Evolutionary conservation across 805 yeast species (phyloP), one percentile per base, ranked within the genome.

Genomic region (Blastobotrys parvus): DNA sequence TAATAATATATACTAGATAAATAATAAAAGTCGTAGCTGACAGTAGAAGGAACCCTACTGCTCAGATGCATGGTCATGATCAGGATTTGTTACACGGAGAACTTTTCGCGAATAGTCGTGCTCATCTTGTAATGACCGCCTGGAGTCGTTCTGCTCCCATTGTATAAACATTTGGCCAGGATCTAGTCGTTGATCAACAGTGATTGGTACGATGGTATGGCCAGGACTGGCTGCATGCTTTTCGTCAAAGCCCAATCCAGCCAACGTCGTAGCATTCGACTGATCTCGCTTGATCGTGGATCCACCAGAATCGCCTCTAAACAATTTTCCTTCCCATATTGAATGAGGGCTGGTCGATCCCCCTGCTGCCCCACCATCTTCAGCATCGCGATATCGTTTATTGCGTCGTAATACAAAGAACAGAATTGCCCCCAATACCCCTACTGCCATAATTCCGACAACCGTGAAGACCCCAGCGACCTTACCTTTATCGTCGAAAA

Each of bases 381-480:
- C 52, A 15, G 46, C 45, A 5, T 27, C n/a, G 33, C 4, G 7
- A 20, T 27, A 3, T 15, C 29, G 31, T 5, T 7, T 55, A 5
- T 54, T 8, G 17, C 22, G 15, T 41, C 57, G 53, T 49, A 66
- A 52, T 29, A 67, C 48, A 30, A 71, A 59, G 54, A 71, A 72
- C 10, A 75, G 33, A 2, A 80, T 47, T 0, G 68, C 63, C 0
- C 63, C 52, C 1, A 80, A 39, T 0, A 78, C 38, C 1, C 69
- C 69, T 0, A 75, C 52, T 0, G 64, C 73, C 1, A 80, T 78
- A 1, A 86, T 53, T 1, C 89, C 95, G 15, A 86, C 92, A 0
- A 75, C 88, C 2, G 82, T 77, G 62, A 86, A 86, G 0, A 87
- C 82, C 2, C 94, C 95, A 0, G 89, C 94, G 1, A 86, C 92